These are phyloP conservation scores for Pyrenochaeta sp. DNA, from an alignment of 2,329 filamentous ascomycete species.

Conservation along the genomic window DNA sequence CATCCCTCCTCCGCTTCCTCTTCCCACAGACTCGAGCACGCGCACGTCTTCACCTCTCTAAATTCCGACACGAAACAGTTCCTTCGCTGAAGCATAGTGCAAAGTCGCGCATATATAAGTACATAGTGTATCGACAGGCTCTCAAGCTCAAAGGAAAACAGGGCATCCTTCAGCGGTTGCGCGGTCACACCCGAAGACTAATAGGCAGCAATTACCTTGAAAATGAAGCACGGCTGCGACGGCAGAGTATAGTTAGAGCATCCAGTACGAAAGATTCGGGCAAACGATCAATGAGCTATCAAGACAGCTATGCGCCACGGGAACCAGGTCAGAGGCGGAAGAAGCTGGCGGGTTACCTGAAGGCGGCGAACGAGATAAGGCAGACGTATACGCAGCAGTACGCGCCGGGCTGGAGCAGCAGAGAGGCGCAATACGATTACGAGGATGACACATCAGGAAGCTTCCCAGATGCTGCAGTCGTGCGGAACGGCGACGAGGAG, in stretches of 20 bases:
- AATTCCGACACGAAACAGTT: conserved; percentile 78
- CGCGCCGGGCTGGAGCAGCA: conserved; percentile 56
- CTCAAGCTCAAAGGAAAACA: conserved; percentile 39
- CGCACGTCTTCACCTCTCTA: conserved; percentile 71
- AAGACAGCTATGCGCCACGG: conserved; percentile 51
- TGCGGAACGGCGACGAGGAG: conserved; percentile 82
- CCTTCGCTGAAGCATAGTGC: conserved; percentile 74
- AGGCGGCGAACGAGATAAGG: conserved; percentile 75
- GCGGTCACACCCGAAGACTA: conserved; percentile 42
- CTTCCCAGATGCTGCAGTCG: conserved; percentile 86
- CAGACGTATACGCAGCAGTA: conserved; percentile 71
- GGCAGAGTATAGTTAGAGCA: conserved; percentile 41
- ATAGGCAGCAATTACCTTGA: conserved; percentile 37
- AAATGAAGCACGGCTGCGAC: conserved; percentile 43
- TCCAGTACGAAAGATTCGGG: conserved; percentile 31
- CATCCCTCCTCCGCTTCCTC: conserved; percentile 68
- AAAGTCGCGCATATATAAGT: conserved; percentile 80
- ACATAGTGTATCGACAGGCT: conserved; percentile 70
- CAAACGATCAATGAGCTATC: conserved; percentile 39
- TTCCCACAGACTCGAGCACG: conserved; percentile 71
- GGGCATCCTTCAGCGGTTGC: conserved; percentile 41
- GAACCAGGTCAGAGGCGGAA: conserved; percentile 77
- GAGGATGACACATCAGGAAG: conserved; percentile 70
- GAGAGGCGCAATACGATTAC: conserved; percentile 54
- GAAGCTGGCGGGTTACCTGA: conserved; percentile 78